These are phyloP conservation scores for Pelargonium myrrhifolium DNA, from an alignment of 441 rosid genomes.

Conservation along the genomic window DNA sequence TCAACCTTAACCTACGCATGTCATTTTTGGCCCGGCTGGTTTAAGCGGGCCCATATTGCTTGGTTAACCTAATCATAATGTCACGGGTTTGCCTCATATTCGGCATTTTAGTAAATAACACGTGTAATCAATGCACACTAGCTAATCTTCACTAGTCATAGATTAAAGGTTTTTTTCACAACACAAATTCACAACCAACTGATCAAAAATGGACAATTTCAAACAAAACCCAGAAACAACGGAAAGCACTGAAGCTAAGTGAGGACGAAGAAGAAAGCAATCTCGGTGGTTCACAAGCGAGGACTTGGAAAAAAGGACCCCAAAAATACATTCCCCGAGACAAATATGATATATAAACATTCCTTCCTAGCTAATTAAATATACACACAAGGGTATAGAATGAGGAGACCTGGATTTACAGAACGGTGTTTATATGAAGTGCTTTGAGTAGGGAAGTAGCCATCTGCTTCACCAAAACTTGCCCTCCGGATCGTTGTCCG, in stretches of 20 bases:
- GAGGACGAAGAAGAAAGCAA: not conserved
- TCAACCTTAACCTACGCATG: too few relatives aligned
- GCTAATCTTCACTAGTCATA: not conserved
- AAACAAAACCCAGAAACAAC: not conserved
- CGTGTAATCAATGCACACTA: not conserved
- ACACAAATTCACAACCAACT: not conserved
- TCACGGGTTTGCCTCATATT: too few relatives aligned
- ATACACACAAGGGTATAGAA: not conserved
- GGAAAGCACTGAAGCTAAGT: not conserved
- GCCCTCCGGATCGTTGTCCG: slow-evolving; percentile 93
- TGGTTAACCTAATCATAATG: too few relatives aligned
- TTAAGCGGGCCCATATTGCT: too few relatives aligned
- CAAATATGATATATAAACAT: not conserved
- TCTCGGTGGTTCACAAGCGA: not conserved
- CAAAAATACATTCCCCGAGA: not conserved
- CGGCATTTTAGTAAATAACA: not conserved
- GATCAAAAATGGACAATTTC: not conserved
- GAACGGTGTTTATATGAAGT: slow-evolving; percentile 57
- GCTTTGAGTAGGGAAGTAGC: slow-evolving; percentile 89
- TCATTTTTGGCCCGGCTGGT: too few relatives aligned
- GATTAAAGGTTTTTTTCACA: not conserved
- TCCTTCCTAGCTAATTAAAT: slow-evolving; percentile 1
- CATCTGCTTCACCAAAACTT: slow-evolving; percentile 95
- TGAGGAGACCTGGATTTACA: slow-evolving; percentile 24
- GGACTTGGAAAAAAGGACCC: not conserved